Base-by-base conservation (phyloP, 352 stramenopile species). In the Globisporangium iwayamae region DNA sequence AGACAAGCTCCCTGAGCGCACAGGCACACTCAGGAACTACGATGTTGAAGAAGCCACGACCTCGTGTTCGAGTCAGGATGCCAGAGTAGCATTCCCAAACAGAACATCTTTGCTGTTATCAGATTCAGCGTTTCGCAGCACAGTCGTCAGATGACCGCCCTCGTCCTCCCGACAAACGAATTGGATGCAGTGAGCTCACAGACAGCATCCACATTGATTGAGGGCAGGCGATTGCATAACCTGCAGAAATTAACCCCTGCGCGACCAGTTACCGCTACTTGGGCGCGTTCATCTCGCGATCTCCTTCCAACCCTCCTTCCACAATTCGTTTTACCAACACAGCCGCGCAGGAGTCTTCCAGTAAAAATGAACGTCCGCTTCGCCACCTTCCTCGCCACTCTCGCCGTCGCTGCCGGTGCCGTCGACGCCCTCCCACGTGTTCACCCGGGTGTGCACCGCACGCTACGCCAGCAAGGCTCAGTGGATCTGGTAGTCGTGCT, bases 311-410 rank as follows among this genome's bases (percentile, higher is more conserved):
- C 25, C 25, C 28, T 20, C 28, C 47, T 36, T 13, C 6, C 50
- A 56, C 50, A 56, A 56, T 56, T 56, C 28, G 18, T 39, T 56
- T 41, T 56, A 14, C 28, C 28, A 16, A 2, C 47, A 36, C 34
- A 6, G 6, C 47, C 22, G 25, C 25, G 25, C 47, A 18, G n/a
- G 11, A 11, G 4, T 36, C 22, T 32, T n/a, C 28, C 50, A 56
- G 6, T 39, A 16, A 16, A 8, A 8, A 56, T 56, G 51, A 56
- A 56, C 50, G 50, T 56, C 50, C 50, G 50, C 50, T 39, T 56
- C 28, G 28, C 50, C 14, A 14, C 50, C 16, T 56, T 56, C 28
- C 25, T 56, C 25, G 28, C 50, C 5, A 5, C 50, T 1, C 4
- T 25, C 9, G 48, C 48, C 16, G 2, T 55, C 3, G 48, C 48